phyloP scores from a whole-genome alignment of 345 rosid species.

The Carallia brachiata region DNA sequence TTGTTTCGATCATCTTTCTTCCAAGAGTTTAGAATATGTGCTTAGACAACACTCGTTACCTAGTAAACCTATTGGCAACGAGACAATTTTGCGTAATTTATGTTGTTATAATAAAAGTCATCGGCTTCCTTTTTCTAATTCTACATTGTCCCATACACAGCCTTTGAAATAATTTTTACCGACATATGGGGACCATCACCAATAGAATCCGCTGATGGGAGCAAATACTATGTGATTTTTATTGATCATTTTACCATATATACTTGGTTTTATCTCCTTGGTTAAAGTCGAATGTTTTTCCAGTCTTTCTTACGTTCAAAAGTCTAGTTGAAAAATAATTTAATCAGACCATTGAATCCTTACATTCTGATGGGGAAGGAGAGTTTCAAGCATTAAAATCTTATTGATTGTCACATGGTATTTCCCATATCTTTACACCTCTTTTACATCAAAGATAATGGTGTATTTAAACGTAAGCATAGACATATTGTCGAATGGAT shows the following conservation, averaged over 20 bases:
- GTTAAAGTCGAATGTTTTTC: neutral
- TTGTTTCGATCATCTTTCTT: too few relatives aligned
- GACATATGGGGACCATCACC: neutral
- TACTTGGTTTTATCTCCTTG: conserved; percentile 3
- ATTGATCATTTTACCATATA: conserved; percentile 3
- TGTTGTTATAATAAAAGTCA: neutral
- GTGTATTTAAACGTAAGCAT: neutral
- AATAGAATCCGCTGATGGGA: neutral
- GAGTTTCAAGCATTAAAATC: neutral
- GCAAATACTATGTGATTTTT: neutral
- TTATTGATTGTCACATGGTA: neutral
- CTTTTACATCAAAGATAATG: neutral
- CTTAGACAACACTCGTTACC: accelerated
- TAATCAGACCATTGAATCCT: neutral
- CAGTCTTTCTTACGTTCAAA: neutral
- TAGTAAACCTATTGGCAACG: too few relatives aligned
- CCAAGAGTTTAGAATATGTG: neutral
- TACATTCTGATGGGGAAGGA: neutral
- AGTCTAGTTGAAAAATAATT: neutral
- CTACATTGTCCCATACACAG: neutral
- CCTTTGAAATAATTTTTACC: neutral
- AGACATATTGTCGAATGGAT: neutral
- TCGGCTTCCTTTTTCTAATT: too few relatives aligned
- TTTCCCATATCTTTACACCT: neutral
- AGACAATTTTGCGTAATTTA: neutral